A percentile compares a stretch with the other conserved stretches of the same genome.
phyloP scores from a whole-genome alignment of 306 rosid genomes.

The Vicia faba region DNA sequence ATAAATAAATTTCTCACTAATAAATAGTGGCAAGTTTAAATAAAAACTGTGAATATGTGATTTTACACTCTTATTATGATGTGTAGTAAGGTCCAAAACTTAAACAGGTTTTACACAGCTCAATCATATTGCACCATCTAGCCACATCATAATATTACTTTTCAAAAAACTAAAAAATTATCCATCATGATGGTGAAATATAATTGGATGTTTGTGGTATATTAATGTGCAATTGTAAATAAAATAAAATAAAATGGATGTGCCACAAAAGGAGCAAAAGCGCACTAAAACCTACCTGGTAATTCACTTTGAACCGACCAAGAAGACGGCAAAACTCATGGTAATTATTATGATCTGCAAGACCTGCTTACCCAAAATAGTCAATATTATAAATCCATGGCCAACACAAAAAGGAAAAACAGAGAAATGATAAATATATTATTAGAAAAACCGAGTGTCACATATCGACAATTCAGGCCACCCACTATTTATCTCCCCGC shows the following conservation, averaged over 20 bases:
- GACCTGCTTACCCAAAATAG: constrained; percentile 62
- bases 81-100: constrained; percentile 11
- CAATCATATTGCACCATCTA: constrained; percentile 6
- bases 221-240: background rate
- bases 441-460: too few relatives aligned
- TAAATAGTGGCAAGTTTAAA: constrained; percentile 12
- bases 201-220: background rate
- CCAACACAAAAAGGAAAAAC: constrained; percentile 1
- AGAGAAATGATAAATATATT: constrained; percentile 1
- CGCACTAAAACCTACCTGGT: constrained; percentile 68
- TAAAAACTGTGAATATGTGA: constrained; percentile 22
- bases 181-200: background rate
- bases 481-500: too few relatives aligned
- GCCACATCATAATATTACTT: constrained; percentile 4
- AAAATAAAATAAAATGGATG: background rate
- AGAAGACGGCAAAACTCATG: constrained; percentile 99
- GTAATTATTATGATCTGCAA: constrained; percentile 97
- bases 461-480: too few relatives aligned
- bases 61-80: constrained; percentile 9
- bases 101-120: background rate
- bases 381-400: constrained; percentile 37
- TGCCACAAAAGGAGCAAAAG: constrained; percentile 30
- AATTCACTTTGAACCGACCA: constrained; percentile 95
- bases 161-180: background rate
- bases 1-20: constrained; percentile 1